Base-by-base conservation (phyloP, 192 early-diverging fungal genomes). In the Backusella australiensis region DNA sequence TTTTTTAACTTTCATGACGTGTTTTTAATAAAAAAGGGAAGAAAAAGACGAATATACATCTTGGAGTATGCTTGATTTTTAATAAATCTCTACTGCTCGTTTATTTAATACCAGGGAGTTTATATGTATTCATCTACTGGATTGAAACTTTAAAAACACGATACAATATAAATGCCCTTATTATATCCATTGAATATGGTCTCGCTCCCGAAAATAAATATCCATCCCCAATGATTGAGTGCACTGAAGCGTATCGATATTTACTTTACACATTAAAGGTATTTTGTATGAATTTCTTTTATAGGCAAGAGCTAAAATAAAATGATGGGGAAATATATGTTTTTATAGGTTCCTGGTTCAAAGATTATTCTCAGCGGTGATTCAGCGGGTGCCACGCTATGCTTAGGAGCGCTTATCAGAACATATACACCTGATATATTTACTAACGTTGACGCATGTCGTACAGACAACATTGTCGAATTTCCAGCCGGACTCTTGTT, bases 161-260 rank as follows among this genome's bases (percentile, higher is more conserved):
- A 52, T 66, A 81, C 39, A 76, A 72, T 32, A 35, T 81, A 2
- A 77, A 77, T 63, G 73, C 73, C 26, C 41, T 81, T 6, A 74
- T 81, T 34, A 36, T 81, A 32, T 81, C 80, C 4, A 69, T 81
- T 26, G 70, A 81, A 36, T 77, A 81, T 52, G 77, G 72, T 34
- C 49, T 80, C 15, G 78, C 78, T 46, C 78, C 78, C 6, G 67
- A 72, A 19, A 53, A 52, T 32, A 65, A 75, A 35, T 82, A 82
- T 36, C 81, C 81, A 36, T 23, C 67, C 26, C 77, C 81, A 5
- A 41, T 75, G 4, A 63, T 67, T 34, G 77, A 78, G 23, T 41
- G 56, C 26, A 63, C 75, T 6, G 49, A 38, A 34, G 81, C 77
- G 2, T 82, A 82, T 46, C 29, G 73, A 21, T 73, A 82, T 49